These are phyloP conservation scores for Elongisporangium undulatum DNA, from an alignment of 352 stramenopile species.

Conservation along the genomic window DNA sequence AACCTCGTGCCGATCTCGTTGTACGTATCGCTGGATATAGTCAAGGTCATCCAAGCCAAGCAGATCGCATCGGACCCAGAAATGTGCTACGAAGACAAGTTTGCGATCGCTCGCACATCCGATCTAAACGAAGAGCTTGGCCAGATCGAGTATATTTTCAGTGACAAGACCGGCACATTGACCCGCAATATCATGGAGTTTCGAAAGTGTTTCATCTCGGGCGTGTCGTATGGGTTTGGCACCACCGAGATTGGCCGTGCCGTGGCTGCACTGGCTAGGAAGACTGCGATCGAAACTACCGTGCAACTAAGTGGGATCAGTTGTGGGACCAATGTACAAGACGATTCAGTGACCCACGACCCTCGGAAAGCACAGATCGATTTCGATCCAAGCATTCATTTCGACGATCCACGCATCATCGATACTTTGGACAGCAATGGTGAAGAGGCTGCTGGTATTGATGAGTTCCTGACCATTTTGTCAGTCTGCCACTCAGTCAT, in stretches of 20 bases:
- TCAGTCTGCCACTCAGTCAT: constrained; percentile 79
- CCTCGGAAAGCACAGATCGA: constrained; percentile 51
- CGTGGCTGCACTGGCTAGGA: constrained; percentile 43
- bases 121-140: constrained; percentile 93
- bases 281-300: constrained; percentile 2
- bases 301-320: background rate
- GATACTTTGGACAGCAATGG: constrained; percentile 27
- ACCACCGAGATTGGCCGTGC: constrained; percentile 73
- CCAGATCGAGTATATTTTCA: constrained; percentile 98
- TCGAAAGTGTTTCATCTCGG: constrained; percentile 85
- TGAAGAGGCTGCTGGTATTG: constrained; percentile 21
- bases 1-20: constrained; percentile 97
- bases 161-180: constrained; percentile 98
- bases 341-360: constrained; percentile 13
- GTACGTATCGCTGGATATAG: constrained; percentile 96
- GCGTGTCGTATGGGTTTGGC: constrained; percentile 80
- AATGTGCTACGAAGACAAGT: constrained; percentile 87
- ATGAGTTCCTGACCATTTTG: constrained; percentile 71
- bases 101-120: constrained; percentile 78
- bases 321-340: background rate
- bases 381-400: constrained; percentile 62
- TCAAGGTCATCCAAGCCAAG: constrained; percentile 85
- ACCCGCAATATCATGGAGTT: constrained; percentile 99
- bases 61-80: constrained; percentile 54
- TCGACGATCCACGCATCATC: constrained; percentile 64